Base-by-base conservation (phyloP, 306 rosid genomes). In the Lotus japonicus region DNA sequence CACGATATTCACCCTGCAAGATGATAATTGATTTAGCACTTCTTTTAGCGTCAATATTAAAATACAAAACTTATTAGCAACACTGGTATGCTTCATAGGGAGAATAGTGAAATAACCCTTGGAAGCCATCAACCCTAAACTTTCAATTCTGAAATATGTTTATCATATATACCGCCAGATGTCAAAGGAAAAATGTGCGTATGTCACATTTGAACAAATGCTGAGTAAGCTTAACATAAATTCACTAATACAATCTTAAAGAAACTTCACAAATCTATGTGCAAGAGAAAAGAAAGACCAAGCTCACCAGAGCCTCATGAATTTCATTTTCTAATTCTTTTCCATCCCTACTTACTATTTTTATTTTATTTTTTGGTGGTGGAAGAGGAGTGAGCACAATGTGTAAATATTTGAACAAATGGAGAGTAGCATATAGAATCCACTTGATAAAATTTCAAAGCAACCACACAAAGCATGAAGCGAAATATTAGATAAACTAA, bases 1-100 rank as follows among this genome's bases (percentile, higher is more conserved):
- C 91, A 54, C 67, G 74, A 74, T 81, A 41, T 41, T 39, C 76
- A 66, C 73, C 76, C 89, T 81, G 84, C 89, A 79, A 57, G 44
- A 72, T n/a, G n/a, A n/a, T n/a, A n/a, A n/a, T n/a, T n/a, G 45
- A 33, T 77, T 71, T 51, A 48, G 72, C 33, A 38, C 11, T 26
- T 45, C 15, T 48, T 63, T 58, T 6, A 76, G 41, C 36, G 46
- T 2, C 62, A 58, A 60, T 66, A 66, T 15, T 12, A 23, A 58
- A 36, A 51, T 41, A 58, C 26, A 50, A 48, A 16, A 12, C 39
- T 5, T 31, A 2, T 60, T 51, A 44, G 54, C 59, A 39, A 42
- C 15, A 33, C 7, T 43, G n/a, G n/a, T n/a, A n/a, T n/a, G n/a
- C n/a, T n/a, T n/a, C n/a, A 56, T 52, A 54, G 43, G 3, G 36